phyloP scores from a whole-genome alignment of 192 early-diverging fungal species.

The Coemansia sp. region DNA sequence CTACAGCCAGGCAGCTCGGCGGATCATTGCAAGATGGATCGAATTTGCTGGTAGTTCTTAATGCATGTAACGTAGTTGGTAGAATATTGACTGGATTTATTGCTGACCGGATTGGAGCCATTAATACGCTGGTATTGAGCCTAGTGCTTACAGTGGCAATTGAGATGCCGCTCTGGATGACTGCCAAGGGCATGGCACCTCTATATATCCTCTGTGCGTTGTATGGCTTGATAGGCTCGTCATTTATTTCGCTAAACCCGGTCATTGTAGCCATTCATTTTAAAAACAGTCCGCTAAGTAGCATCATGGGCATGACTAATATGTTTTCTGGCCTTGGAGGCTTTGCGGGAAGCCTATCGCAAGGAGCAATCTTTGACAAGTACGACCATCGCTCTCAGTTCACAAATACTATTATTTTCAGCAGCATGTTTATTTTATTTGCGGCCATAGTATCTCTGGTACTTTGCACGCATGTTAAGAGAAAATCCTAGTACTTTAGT shows the following conservation, averaged over 20 bases:
- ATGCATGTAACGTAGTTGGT: slow-evolving; percentile 25
- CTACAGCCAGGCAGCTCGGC: slow-evolving; percentile 22
- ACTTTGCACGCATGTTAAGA: slow-evolving; percentile 23
- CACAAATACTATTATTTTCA: slow-evolving; percentile 41
- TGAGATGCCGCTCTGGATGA: slow-evolving; percentile 37
- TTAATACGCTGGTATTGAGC: slow-evolving; percentile 29
- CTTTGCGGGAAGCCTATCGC: slow-evolving; percentile 22
- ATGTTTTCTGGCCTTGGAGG: slow-evolving; percentile 20
- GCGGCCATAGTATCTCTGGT: slow-evolving; percentile 16
- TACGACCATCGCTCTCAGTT: slow-evolving; percentile 26
- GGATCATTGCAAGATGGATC: slow-evolving; percentile 14
- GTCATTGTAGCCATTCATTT: slow-evolving; percentile 24
- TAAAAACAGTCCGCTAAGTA: slow-evolving; percentile 12
- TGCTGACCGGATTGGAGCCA: slow-evolving; percentile 30
- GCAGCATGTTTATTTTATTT: slow-evolving; percentile 28
- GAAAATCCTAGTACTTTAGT: no score
- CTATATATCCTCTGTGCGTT: slow-evolving; percentile 33
- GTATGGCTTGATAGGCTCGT: slow-evolving; percentile 35
- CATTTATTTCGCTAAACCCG: slow-evolving; percentile 41
- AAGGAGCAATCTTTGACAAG: slow-evolving; percentile 27
- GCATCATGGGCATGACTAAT: slow-evolving; percentile 27
- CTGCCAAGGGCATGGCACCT: slow-evolving; percentile 13
- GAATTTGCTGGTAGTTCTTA: slow-evolving; percentile 28
- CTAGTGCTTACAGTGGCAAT: slow-evolving; percentile 15
- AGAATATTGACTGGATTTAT: slow-evolving; percentile 29